phyloP scores from a whole-genome alignment of 73 alveolate genomes.

The Blepharisma stoltei region DNA sequence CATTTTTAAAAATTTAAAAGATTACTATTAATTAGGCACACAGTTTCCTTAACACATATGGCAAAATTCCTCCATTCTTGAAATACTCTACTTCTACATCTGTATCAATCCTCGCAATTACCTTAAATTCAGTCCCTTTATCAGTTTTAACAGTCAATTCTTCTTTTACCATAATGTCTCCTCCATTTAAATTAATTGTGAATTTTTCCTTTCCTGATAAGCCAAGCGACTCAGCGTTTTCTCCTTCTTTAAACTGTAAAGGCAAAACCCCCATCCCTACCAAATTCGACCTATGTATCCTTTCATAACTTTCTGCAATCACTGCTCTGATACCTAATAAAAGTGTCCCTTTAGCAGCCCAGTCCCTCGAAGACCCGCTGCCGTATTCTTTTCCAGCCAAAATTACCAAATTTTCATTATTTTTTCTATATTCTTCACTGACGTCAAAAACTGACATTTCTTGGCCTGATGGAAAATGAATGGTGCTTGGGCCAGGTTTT shows the following conservation, averaged over 20 bases:
- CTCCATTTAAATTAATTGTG: conserved; percentile 49
- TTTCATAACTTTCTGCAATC: conserved; percentile 76
- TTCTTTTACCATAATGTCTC: conserved; percentile 48
- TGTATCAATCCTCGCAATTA: conserved; percentile 71
- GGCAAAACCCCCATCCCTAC: conserved; percentile 93
- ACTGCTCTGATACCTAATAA: conserved; percentile 70
- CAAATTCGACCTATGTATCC: conserved; percentile 87
- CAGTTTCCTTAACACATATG: conserved; percentile 75
- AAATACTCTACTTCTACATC: conserved; percentile 78
- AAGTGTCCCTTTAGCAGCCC: conserved; percentile 86
- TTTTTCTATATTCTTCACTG: conserved; percentile 57
- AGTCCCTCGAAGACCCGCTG: conserved; percentile 81
- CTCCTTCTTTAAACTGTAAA: conserved; percentile 72
- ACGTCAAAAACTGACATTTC: conserved; percentile 72
- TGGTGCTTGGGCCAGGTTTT: conserved; percentile 71
- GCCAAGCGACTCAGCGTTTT: conserved; percentile 74
- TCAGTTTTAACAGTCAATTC: conserved; percentile 41
- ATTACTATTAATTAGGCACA: no score
- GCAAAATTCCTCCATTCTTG: conserved; percentile 84
- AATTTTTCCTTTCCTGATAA: conserved; percentile 65
- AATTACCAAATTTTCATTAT: conserved; percentile 50
- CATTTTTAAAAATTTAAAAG: not conserved
- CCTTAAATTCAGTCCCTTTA: conserved; percentile 58
- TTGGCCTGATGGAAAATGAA: conserved; percentile 72
- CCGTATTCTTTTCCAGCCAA: conserved; percentile 89